Base-by-base conservation (phyloP, 1,284 basidiomycete species). In the Ganoderma meredithae region DNA sequence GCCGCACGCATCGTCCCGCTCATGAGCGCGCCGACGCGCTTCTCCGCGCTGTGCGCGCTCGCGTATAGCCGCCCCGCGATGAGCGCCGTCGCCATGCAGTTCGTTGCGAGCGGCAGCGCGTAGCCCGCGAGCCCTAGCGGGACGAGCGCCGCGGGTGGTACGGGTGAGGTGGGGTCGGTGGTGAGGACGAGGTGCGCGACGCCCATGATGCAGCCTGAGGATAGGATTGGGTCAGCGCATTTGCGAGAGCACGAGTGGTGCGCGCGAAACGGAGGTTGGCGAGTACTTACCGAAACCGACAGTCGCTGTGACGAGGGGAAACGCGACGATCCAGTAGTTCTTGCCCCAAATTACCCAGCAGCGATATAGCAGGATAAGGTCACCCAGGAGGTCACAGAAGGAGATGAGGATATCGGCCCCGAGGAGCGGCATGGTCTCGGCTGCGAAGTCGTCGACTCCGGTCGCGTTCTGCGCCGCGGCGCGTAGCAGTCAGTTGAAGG, bases 281-380 rank as follows among this genome's bases (percentile, higher is more conserved):
- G n/a, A n/a, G n/a, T n/a, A n/a, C n/a, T n/a, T n/a, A 82, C 82
- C 71, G 47, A 83, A 76, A 43, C 79, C 77, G 2, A 62, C 70
- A 9, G 79, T 7, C 1, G 82, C 71, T 5, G 76, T 71, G 8
- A 82, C 70, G 59, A 81, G 62, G 8, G 82, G 81, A 2, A 80
- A 52, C 22, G 80, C 63, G 27, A 76, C 47, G 39, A 82, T 40
- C 59, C 72, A 74, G 64, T 77, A 75, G 33, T 75, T 77, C 65
- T 72, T 73, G 0, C 67, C 76, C 80, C 81, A 82, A 39, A 82
- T 60, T 62, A 81, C 33, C 76, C 80, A 83, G 73, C 82, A 83
- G 53, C 81, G 82, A 58, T 81, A 83, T 15, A 83, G 68, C 55
- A 83, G 78, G 40, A 79, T 65, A 58, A 78, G 47, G 64, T 83